Evolutionary conservation across 345 rosid genomes (phyloP).

Genomic region (Reutealis trisperma): DNA sequence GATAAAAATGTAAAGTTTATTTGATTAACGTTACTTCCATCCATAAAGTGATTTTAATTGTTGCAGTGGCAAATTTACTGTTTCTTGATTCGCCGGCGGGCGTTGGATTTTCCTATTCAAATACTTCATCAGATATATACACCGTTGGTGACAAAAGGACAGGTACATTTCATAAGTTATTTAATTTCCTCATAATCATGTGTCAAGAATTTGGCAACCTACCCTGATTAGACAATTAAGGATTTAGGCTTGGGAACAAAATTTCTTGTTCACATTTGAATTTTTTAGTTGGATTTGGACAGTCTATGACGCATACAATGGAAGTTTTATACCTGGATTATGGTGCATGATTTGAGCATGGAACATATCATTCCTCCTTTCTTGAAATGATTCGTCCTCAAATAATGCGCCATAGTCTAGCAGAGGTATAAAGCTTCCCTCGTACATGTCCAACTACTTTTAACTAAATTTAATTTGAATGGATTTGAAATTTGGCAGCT

Average conservation of each 20-base stretch:
- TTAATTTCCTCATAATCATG: background rate
- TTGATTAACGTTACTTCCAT: background rate
- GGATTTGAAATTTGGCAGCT: slow-evolving; percentile 39
- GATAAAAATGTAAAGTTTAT: too few species aligned
- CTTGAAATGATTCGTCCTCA: too few species aligned
- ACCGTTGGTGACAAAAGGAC: slow-evolving; percentile 78
- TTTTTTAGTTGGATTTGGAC: too few species aligned
- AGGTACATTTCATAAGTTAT: slow-evolving; percentile 34
- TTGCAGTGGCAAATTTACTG: slow-evolving; percentile 70
- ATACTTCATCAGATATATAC: slow-evolving; percentile 51
- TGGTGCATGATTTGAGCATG: too few species aligned
- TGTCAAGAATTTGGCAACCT: slow-evolving; percentile 26
- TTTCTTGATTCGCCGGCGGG: slow-evolving; percentile 94
- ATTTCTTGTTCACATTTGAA: too few species aligned
- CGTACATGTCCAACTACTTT: too few species aligned
- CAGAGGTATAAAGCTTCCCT: too few species aligned
- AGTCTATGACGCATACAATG: too few species aligned
- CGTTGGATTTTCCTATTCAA: slow-evolving; percentile 85
- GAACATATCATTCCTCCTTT: too few species aligned
- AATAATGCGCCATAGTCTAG: too few species aligned
- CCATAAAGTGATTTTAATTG: background rate
- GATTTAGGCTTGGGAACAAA: too few species aligned
- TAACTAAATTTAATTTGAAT: background rate
- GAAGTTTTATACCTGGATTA: too few species aligned
- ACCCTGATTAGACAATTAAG: slow-evolving; percentile 1